A percentile compares a stretch with the other conserved stretches of the same genome.
Conservation (phyloP, 441 rosid genomes). For the Kokia cookei region DNA sequence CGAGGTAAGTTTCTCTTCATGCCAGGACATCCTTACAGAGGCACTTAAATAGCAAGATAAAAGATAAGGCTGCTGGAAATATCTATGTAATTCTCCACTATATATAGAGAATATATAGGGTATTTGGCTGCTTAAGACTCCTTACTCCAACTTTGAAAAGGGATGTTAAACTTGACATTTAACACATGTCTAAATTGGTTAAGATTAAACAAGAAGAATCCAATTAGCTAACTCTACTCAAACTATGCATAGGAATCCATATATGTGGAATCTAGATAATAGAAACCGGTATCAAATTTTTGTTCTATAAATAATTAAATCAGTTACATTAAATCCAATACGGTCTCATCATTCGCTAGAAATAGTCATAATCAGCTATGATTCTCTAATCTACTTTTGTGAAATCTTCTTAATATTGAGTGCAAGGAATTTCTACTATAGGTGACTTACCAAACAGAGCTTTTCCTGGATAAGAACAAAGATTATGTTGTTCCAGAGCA, state of each 20-base stretch:
- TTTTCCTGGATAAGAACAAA: conserved; percentile 94
- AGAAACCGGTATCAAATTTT: background rate
- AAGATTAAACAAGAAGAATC: background rate
- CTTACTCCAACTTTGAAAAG: background rate
- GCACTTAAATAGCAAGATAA: background rate
- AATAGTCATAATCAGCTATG: background rate
- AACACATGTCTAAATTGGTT: background rate
- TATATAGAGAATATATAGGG: background rate
- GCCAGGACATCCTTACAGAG: background rate
- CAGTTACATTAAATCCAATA: background rate
- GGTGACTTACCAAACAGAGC: conserved; percentile 95
- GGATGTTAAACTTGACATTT: background rate
- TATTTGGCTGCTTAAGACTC: background rate
- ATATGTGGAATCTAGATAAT: background rate
- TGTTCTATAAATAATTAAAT: background rate
- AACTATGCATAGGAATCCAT: background rate
- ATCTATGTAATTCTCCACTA: background rate
- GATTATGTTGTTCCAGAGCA: conserved; percentile 96
- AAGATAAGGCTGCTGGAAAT: background rate
- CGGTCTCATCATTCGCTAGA: background rate
- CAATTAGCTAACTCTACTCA: background rate
- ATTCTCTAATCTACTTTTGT: background rate
- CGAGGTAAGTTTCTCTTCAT: conserved; percentile 58
- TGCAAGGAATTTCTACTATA: conserved; percentile 15
- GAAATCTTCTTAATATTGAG: background rate